These are phyloP conservation scores for Stachybotrys chlorohalonatus DNA, from an alignment of 2,329 filamentous ascomycete genomes.

Conservation along the genomic window DNA sequence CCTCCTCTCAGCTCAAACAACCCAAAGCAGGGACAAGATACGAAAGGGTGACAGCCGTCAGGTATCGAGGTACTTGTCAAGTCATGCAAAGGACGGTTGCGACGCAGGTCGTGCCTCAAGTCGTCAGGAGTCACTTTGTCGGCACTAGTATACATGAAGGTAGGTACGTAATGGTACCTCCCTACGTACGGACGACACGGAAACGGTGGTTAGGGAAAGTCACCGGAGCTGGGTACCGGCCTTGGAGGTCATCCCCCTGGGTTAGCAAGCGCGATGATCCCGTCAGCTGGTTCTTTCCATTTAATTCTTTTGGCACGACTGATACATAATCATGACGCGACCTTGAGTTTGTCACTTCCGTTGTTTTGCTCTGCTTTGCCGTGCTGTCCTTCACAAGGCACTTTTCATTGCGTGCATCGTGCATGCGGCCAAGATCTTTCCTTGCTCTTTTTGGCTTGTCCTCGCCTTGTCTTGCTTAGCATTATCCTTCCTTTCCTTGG, in stretches of 20 bases:
- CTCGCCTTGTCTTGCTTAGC: not conserved
- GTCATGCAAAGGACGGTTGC: no score
- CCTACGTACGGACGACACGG: not conserved
- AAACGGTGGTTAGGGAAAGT: not conserved
- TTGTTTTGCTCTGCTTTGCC: not conserved
- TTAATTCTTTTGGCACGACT: not conserved
- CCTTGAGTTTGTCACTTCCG: not conserved
- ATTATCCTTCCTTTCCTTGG: not conserved
- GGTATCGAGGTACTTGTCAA: not conserved
- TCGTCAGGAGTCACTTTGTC: no score
- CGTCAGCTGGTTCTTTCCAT: not conserved
- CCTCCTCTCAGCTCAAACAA: not conserved
- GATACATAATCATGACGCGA: not conserved
- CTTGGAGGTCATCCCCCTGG: not conserved
- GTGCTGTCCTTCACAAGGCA: not conserved
- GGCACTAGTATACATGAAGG: no score
- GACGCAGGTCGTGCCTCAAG: no score
- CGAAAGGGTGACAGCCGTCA: not conserved
- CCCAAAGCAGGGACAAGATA: not conserved
- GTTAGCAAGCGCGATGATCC: not conserved
- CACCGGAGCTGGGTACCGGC: not conserved
- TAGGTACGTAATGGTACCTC: not conserved
- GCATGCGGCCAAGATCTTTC: no score
- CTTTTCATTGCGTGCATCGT: no score
- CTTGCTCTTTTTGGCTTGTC: not conserved